These are phyloP conservation scores for Plantago rigida DNA, from an alignment of 305 asterid species.

Conservation along the genomic window DNA sequence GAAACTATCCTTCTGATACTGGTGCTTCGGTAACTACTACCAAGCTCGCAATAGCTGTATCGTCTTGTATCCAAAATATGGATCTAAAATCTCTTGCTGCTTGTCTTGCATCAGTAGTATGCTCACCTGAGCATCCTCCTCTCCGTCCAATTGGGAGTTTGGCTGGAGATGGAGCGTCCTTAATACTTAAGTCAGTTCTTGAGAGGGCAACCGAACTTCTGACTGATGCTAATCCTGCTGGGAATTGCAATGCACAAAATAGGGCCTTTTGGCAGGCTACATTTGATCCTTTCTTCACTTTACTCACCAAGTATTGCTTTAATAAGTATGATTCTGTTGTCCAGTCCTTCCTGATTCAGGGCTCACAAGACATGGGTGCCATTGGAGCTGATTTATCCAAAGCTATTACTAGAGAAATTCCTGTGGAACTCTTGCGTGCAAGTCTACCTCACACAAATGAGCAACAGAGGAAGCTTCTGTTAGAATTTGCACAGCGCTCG, in stretches of 20 bases:
- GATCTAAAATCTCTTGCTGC: constrained; percentile 59
- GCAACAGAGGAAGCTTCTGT: constrained; percentile 47
- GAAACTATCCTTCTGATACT: constrained; percentile 38
- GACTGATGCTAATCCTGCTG: constrained; percentile 44
- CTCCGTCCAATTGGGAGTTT: constrained; percentile 57
- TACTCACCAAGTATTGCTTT: constrained; percentile 58
- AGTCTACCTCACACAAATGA: constrained; percentile 69
- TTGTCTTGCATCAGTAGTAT: constrained; percentile 73
- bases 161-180: constrained; percentile 64
- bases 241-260: constrained; percentile 41
- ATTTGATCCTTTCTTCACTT: constrained; percentile 57
- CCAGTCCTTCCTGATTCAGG: constrained; percentile 43
- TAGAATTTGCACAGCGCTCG: constrained; percentile 55
- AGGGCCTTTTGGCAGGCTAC: constrained; percentile 71
- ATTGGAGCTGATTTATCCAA: constrained; percentile 46
- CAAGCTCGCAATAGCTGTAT: constrained; percentile 40
- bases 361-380: constrained; percentile 30
- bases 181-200: constrained; percentile 48
- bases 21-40: constrained; percentile 31
- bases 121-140: constrained; percentile 63
- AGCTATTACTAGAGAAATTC: constrained; percentile 56
- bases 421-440: constrained; percentile 60
- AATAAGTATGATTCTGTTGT: constrained; percentile 52
- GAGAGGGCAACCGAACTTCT: constrained; percentile 62
- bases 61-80: constrained; percentile 42